Base-by-base conservation (phyloP, 345 rosid genomes). In the Dovyalis caffra region DNA sequence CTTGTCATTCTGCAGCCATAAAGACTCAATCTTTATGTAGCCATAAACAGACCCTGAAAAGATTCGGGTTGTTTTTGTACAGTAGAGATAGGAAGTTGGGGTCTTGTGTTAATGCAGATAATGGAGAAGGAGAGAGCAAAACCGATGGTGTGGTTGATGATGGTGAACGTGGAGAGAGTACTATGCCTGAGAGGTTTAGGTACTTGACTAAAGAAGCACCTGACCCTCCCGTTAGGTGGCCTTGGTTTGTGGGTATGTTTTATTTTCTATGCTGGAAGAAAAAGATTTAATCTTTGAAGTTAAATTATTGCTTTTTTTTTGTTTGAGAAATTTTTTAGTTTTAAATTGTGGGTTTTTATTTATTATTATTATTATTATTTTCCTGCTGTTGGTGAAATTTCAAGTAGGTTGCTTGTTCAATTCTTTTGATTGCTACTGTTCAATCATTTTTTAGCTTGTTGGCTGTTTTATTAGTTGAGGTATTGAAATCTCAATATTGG, bases 141-240 rank as follows among this genome's bases (percentile, higher is more conserved):
- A 72, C 57, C 25, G 76, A 31, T 15, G 75, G 8, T 75, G 78
- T 21, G 49, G 76, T 60, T 63, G 91, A 88, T 71, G 94, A 89
- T 43, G 87, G 79, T 23, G 92, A 89, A 73, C 86, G 90, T 70
- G 86, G 90, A 43, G 90, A 86, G 77, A 94, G 95, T 77, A 89
- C 98, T 32, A 83, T 92, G 93, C 97, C 95, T 74, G 97, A 90
- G 73, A 86, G 97, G 81, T 94, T 94, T 78, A 85, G 92, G 80
- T 83, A 92, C 84, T 78, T 94, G 82, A 90, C 92, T 79, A 88
- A 85, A 83, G 90, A 92, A 88, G 97, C 90, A 10, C 92, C 92
- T 29, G 89, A 90, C 45, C 84, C 77, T 77, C 90, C 93, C 40
- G 31, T 87, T 32, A 79, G 81, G 56, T 94, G 98, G 97, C 98